Conservation (phyloP, 257 asterid genomes). For the Echites panduratus region DNA sequence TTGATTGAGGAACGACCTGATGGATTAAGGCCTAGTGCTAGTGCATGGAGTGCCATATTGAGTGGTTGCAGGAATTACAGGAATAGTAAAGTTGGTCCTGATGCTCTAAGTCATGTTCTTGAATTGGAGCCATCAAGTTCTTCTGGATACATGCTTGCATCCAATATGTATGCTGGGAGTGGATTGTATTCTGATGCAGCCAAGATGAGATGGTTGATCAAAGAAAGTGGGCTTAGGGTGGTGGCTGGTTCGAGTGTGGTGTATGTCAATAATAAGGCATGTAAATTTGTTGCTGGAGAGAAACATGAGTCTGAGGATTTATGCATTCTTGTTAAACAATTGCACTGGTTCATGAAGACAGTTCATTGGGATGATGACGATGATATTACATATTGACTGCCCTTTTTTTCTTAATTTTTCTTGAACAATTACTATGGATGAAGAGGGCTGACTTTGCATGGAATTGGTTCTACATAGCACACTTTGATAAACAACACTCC, state of each 20-base stretch:
- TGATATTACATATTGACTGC: not conserved
- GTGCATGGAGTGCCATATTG: slow-evolving; percentile 89
- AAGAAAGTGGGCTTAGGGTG: slow-evolving; percentile 48
- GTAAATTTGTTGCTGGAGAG: slow-evolving; percentile 1
- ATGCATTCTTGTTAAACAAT: not conserved
- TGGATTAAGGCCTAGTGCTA: slow-evolving; percentile 43
- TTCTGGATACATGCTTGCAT: slow-evolving; percentile 70
- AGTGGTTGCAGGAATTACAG: slow-evolving; percentile 67
- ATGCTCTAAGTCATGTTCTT: slow-evolving; percentile 46
- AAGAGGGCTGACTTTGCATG: not conserved
- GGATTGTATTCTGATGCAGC: slow-evolving; percentile 66
- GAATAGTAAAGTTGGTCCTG: slow-evolving; percentile 29
- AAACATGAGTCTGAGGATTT: not conserved
- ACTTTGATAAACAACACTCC: no score
- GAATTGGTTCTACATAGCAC: not conserved
- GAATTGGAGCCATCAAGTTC: slow-evolving; percentile 73
- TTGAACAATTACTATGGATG: no score
- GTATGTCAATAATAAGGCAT: slow-evolving; percentile 3
- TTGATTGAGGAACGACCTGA: slow-evolving; percentile 39
- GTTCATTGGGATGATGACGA: not conserved
- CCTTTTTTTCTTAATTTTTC: not conserved
- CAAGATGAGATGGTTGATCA: slow-evolving; percentile 53
- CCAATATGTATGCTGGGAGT: slow-evolving; percentile 57
- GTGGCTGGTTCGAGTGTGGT: slow-evolving; percentile 69
- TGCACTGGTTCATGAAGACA: slow-evolving; percentile 4